Base-by-base conservation (phyloP, 108 stramenopile species). In the Nitzschia sp. region DNA sequence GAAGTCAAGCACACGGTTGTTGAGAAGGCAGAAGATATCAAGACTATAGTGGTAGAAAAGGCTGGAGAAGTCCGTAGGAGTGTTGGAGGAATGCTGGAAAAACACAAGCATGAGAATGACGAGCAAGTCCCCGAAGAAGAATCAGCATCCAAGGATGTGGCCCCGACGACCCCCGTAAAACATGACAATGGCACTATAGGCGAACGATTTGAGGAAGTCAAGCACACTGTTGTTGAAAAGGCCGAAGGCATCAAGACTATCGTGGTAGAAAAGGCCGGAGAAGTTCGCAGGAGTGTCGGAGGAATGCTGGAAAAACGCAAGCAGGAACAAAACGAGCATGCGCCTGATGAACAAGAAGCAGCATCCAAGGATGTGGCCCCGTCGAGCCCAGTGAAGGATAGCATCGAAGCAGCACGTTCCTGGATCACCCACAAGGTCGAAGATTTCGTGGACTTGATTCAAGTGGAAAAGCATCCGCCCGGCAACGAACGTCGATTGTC, bases 351-450 rank as follows among this genome's bases (percentile, higher is more conserved):
- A 42, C 38, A 42, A 42, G 49, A 51, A 51, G 49, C 11, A 51
- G 18, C 8, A 51, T 4, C 11, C 17, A 51, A 51, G 49, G 21
- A 51, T 4, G 21, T 19, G 21, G 49, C 11, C 21, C 17, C 49
- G 13, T 4, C 8, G 18, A 19, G 8, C n/a, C 4, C 21, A 9
- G 21, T 51, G 18, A 51, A 51, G 21, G 49, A 51, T 19, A 51
- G 21, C 49, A 51, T 51, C 4, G 49, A 23, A 19, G 49, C 49
- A 4, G 49, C 49, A 21, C 4, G n/a, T 4, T 8, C 8, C 4
- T 51, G 49, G 49, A 19, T 51, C 4, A 19, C 21, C n/a, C 49
- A 51, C 49, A 51, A 51, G n/a, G 49, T 51, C 19, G 49, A 51
- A 17, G 49, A 51, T 51, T 51, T 51, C 19, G 49, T 51, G 21